A percentile compares a stretch with the other conserved stretches of the same genome.
Evolutionary conservation across 768 basidiomycete genomes (phyloP).

Genomic region (Flagelloscypha sp.): DNA sequence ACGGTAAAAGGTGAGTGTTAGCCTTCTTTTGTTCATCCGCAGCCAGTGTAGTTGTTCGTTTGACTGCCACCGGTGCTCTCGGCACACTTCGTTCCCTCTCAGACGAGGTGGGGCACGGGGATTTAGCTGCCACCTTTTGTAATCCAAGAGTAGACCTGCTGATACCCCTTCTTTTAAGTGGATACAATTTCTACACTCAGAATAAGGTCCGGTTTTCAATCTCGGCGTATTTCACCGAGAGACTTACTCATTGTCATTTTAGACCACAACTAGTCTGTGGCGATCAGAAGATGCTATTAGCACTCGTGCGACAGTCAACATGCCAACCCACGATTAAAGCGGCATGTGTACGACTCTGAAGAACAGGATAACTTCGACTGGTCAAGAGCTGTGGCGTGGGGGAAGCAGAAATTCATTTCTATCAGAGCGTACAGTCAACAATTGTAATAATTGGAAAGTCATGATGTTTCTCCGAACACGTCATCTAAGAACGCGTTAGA

Average conservation of each 20-base stretch:
- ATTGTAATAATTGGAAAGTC: neutral
- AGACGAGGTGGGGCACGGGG: no score
- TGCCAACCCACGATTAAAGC: constrained; percentile 78
- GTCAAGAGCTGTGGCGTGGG: no score
- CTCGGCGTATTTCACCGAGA: constrained; percentile 1
- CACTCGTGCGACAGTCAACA: constrained; percentile 73
- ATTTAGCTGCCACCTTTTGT: no score
- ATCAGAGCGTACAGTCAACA: neutral
- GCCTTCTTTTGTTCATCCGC: neutral
- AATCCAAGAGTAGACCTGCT: no score
- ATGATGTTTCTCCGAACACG: constrained; percentile 28
- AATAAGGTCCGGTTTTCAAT: constrained; percentile 53
- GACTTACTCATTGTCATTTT: constrained; percentile 3
- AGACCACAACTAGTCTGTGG: constrained; percentile 94
- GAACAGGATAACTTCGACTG: no score
- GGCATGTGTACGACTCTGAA: no score
- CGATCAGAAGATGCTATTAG: constrained; percentile 77
- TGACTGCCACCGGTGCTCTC: constrained; percentile 66
- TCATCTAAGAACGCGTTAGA: constrained; percentile 77
- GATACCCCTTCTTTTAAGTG: constrained; percentile 46
- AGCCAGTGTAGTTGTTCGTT: constrained; percentile 34
- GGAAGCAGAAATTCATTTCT: no score
- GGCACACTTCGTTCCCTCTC: no score
- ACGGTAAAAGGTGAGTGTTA: constrained; percentile 64
- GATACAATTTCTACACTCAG: constrained; percentile 93